A percentile compares a stretch with the other conserved stretches of the same genome.
phyloP scores from a whole-genome alignment of 2,329 filamentous ascomycete genomes.

The Fusarium succisae region DNA sequence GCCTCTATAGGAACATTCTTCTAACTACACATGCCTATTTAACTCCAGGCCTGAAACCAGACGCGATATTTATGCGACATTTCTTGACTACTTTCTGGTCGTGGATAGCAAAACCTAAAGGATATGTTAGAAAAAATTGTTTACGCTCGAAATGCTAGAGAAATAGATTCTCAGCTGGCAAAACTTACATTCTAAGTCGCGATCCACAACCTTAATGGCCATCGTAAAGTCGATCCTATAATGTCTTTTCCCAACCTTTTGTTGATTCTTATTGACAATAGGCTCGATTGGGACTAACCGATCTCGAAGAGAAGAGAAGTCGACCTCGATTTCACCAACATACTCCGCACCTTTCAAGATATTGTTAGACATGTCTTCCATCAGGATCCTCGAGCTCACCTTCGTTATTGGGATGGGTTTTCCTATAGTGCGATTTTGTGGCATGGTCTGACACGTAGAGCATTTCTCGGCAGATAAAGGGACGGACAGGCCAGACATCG shows the following conservation, averaged over 20 bases:
- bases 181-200: neutral
- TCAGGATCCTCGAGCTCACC: neutral
- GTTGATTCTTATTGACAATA: accelerated
- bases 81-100: neutral
- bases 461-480: neutral
- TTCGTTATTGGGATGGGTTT: neutral
- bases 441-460: neutral
- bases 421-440: neutral
- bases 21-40: neutral
- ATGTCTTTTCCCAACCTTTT: neutral
- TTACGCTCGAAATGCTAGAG: accelerated
- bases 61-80: neutral
- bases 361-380: accelerated
- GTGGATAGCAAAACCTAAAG: neutral
- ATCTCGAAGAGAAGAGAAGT: neutral
- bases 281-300: neutral
- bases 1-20: accelerated
- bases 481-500: neutral
- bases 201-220: neutral
- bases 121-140: too few species aligned
- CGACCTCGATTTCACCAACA: neutral
- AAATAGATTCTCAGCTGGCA: accelerated
- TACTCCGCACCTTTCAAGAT: neutral
- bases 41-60: neutral
- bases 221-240: neutral